Base-by-base conservation (phyloP, 768 basidiomycete genomes). In the Austroboletus eburneus region DNA sequence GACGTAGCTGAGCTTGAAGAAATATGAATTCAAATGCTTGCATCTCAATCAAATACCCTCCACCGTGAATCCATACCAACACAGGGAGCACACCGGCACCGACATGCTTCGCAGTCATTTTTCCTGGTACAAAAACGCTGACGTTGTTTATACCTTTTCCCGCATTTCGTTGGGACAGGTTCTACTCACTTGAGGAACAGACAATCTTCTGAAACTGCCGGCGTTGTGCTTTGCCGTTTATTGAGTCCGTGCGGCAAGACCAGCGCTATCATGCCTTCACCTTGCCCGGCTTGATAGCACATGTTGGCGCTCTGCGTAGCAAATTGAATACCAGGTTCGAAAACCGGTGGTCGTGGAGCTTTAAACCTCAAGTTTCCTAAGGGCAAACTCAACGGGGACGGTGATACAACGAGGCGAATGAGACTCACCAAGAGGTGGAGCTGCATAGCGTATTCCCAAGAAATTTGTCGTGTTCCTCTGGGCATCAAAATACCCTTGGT, bases 371-470 rank as follows among this genome's bases (percentile, higher is more conserved):
- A 32, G 3, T 51, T 45, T 21, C 55, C 63, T 32, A 4, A 32
- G 30, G 8, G 30, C 30, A 13, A 32, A 3, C 30, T 9, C 10
- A 18, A 20, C 8, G n/a, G 25, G n/a, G n/a, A n/a, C n/a, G n/a
- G n/a, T n/a, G n/a, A n/a, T n/a, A n/a, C n/a, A n/a, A n/a, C 17
- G 6, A 5, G 16, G 10, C 34, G 17, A 18, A 4, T 35, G 34
- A 6, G 34, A 16, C 17, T 20, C 21, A 73, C 76, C 76, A 22
- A 68, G 49, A 3, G 78, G 77, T 25, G 75, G 62, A 14, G 74
- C 74, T 9, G 79, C 78, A 59, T 74, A 80, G 9, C 77, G 69
- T 34, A 67, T 49, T 14, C 60, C 51, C 24, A 65, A 43, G 49
- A 63, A 67, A 40, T 27, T 49, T 1, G 64, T 57, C 4, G 54